Percentiles rank a stretch among this genome's conserved stretches.
These are phyloP conservation scores for Macaranga tanarius DNA, from an alignment of 441 rosid species.

Conservation along the genomic window DNA sequence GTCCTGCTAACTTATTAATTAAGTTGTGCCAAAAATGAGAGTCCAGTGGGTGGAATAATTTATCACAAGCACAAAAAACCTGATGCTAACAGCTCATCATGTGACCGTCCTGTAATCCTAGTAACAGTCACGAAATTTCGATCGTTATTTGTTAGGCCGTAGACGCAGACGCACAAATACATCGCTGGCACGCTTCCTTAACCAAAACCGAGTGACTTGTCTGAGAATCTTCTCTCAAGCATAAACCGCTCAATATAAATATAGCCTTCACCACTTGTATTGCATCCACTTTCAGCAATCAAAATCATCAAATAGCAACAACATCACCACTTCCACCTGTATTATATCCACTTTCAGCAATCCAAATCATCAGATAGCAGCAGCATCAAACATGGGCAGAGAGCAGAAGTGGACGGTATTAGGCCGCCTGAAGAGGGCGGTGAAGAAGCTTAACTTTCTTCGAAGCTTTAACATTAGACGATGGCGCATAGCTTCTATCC, in stretches of 20 bases:
- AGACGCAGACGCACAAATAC: not conserved
- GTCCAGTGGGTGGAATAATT: not conserved
- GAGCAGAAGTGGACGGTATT: constrained; percentile 26
- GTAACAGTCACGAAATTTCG: constrained; percentile 8
- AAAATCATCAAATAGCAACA: not conserved
- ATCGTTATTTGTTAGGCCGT: not conserved
- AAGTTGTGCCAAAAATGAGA: not conserved
- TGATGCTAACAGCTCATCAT: not conserved
- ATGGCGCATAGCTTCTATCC: constrained; percentile 38
- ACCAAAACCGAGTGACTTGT: constrained; percentile 23
- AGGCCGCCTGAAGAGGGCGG: constrained; percentile 38
- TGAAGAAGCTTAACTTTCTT: constrained; percentile 42
- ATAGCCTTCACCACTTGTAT: not conserved
- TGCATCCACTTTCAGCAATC: not conserved
- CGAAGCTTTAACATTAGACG: constrained; percentile 27
- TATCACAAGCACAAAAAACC: not conserved
- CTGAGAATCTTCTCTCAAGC: constrained; percentile 20
- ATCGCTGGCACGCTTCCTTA: constrained; percentile 15
- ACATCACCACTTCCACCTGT: no score
- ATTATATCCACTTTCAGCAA: not conserved
- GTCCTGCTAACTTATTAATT: not conserved
- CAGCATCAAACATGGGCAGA: constrained; percentile 25
- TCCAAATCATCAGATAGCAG: not conserved
- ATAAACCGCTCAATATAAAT: constrained; percentile 9
- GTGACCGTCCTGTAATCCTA: constrained; percentile 11